A percentile compares a stretch with the other conserved stretches of the same genome.
These are phyloP conservation scores for Malus sieversii DNA, from an alignment of 306 rosid species.

Conservation along the genomic window DNA sequence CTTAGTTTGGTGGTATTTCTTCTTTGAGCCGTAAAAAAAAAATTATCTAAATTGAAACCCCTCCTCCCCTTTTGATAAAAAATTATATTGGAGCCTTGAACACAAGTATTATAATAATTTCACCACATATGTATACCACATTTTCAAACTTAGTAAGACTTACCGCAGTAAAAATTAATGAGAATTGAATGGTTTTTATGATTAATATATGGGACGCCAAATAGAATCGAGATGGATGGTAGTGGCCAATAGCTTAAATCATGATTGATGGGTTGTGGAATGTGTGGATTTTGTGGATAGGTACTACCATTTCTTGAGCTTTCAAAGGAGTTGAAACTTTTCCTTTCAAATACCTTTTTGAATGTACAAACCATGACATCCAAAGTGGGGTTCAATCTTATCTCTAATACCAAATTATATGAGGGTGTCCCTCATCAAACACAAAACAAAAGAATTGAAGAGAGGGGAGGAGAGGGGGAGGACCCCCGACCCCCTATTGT, in stretches of 20 bases:
- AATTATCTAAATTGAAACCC: no score
- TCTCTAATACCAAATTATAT: conserved; percentile 26
- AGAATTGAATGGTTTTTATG: conserved; percentile 8
- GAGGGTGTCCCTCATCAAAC: conserved; percentile 27
- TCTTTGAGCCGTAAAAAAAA: no score
- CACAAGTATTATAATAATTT: no score
- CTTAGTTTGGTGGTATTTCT: no score
- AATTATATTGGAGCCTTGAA: no score
- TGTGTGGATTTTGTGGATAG: neutral
- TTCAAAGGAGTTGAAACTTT: neutral
- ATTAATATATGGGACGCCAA: conserved; percentile 14
- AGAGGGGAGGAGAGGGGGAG: neutral
- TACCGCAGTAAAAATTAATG: neutral
- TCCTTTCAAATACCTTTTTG: neutral
- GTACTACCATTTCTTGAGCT: conserved; percentile 7
- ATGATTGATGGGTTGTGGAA: conserved; percentile 10
- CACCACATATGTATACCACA: no score
- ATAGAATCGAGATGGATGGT: conserved; percentile 11
- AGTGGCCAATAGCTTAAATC: conserved; percentile 18
- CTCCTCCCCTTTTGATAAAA: no score
- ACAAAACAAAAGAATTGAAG: conserved; percentile 3
- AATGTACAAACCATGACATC: conserved; percentile 16
- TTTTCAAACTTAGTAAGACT: neutral
- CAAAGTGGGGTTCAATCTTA: conserved; percentile 36
- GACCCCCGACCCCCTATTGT: conserved; percentile 17